phyloP scores from a whole-genome alignment of 768 basidiomycete genomes.

The Tricholoma flavovirens region DNA sequence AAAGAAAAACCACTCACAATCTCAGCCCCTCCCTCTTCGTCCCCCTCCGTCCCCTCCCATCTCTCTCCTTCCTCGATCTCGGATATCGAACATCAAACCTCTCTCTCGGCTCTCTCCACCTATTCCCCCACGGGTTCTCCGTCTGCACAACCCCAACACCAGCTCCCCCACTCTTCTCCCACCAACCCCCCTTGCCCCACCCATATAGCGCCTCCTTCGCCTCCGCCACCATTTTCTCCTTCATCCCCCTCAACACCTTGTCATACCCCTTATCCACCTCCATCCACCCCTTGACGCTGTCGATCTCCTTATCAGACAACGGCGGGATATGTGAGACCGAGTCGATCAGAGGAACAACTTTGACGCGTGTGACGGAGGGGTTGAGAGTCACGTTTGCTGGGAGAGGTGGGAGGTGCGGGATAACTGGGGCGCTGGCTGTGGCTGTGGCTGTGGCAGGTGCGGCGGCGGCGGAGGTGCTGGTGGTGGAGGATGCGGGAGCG shows the following conservation, averaged over 20 bases:
- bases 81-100: constrained; percentile 50
- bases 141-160: constrained; percentile 60
- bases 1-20: constrained; percentile 52
- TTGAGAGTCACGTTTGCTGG: constrained; percentile 42
- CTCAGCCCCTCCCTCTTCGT: constrained; percentile 62
- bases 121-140: constrained; percentile 26
- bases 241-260: constrained; percentile 38
- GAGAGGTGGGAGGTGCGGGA: constrained; percentile 24
- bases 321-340: constrained; percentile 50
- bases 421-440: not conserved
- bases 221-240: constrained; percentile 48
- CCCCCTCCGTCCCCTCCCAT: constrained; percentile 41
- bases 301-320: constrained; percentile 46
- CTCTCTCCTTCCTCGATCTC: constrained; percentile 33
- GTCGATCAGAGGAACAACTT: constrained; percentile 52
- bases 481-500: constrained; percentile 4
- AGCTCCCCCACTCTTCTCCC: constrained; percentile 42
- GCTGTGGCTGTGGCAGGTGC: constrained; percentile 5
- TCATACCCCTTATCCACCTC: constrained; percentile 59
- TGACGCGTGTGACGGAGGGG: constrained; percentile 53
- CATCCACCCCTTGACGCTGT: constrained; percentile 57
- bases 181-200: constrained; percentile 39
- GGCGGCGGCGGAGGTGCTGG: not conserved
- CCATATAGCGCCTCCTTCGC: constrained; percentile 41
- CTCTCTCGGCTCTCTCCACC: constrained; percentile 38